Conservation (phyloP, 805 yeast species). For the Lipomyces spencermartinsiae region DNA sequence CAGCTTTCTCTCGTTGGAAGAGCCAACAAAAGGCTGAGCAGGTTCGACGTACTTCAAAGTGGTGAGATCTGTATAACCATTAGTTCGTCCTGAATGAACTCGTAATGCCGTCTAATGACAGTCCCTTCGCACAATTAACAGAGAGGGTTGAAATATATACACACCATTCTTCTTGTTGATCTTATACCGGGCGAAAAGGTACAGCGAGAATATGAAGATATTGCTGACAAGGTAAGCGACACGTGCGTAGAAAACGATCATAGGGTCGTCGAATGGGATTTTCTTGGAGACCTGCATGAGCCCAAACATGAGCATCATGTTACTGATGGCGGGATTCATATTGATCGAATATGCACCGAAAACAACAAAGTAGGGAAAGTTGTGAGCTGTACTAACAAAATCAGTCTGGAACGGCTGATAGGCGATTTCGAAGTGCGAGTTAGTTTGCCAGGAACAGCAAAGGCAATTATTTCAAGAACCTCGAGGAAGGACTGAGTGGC, state of each 20-base stretch:
- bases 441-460: background rate
- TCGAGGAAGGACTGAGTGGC: background rate
- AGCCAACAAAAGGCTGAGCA: constrained; percentile 78
- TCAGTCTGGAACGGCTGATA: background rate
- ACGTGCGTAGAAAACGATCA: constrained; percentile 75
- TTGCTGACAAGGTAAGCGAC: constrained; percentile 72
- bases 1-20: constrained; percentile 72
- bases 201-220: constrained; percentile 65
- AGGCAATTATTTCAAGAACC: background rate
- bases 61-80: constrained; percentile 61
- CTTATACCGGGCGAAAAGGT: constrained; percentile 64
- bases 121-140: background rate
- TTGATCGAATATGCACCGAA: background rate
- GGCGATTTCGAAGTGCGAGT: background rate
- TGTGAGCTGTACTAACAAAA: background rate
- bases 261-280: constrained; percentile 86
- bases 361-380: background rate
- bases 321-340: constrained; percentile 89
- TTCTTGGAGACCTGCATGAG: constrained; percentile 95
- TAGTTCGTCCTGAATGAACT: background rate
- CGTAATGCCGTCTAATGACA: background rate
- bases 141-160: constrained; percentile 16
- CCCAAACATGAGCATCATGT: constrained; percentile 87
- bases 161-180: constrained; percentile 73
- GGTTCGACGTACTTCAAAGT: constrained; percentile 90